Evolutionary conservation across 805 yeast species (phyloP).

Genomic region (Yarrowia porcina): DNA sequence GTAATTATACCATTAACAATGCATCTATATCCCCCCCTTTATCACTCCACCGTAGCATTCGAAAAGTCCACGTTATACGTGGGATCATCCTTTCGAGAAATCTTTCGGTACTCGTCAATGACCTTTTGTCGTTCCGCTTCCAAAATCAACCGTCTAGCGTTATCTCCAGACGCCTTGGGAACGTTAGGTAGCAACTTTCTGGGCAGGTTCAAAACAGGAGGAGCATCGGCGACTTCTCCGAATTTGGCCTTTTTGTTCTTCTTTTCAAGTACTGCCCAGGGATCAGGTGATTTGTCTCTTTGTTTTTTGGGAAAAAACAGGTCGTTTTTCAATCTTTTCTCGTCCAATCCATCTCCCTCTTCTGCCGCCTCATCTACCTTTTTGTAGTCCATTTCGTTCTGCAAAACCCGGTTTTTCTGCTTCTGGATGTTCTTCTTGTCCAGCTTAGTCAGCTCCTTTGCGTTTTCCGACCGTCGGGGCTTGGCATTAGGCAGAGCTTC

Average conservation of each 20-base stretch:
- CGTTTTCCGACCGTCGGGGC: constrained; percentile 32
- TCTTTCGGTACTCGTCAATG: constrained; percentile 39
- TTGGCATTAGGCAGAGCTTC: constrained; percentile 42
- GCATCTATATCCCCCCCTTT: too few species aligned
- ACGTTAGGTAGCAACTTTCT: constrained; percentile 38
- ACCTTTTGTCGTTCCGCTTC: constrained; percentile 41
- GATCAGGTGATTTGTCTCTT: constrained; percentile 43
- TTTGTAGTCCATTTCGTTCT: constrained; percentile 31
- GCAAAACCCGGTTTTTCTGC: constrained; percentile 26
- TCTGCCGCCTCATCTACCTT: constrained; percentile 18
- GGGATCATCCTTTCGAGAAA: constrained; percentile 30
- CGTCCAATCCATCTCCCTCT: constrained; percentile 27
- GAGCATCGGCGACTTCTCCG: constrained; percentile 44
- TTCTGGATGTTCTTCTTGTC: constrained; percentile 35
- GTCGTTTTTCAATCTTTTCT: neutral
- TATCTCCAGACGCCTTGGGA: constrained; percentile 42
- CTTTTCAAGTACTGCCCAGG: constrained; percentile 41
- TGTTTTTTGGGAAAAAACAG: constrained; percentile 21
- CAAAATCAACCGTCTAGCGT: constrained; percentile 41
- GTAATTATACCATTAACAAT: too few species aligned
- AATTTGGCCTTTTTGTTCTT: constrained; percentile 37
- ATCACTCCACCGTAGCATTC: constrained; percentile 1
- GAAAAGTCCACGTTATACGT: constrained; percentile 19
- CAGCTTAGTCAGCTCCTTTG: constrained; percentile 36
- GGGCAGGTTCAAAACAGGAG: constrained; percentile 41